A percentile compares a stretch with the other conserved stretches of the same genome.
phyloP scores from a whole-genome alignment of 2,329 filamentous ascomycete genomes.

The Colletotrichum navitas region DNA sequence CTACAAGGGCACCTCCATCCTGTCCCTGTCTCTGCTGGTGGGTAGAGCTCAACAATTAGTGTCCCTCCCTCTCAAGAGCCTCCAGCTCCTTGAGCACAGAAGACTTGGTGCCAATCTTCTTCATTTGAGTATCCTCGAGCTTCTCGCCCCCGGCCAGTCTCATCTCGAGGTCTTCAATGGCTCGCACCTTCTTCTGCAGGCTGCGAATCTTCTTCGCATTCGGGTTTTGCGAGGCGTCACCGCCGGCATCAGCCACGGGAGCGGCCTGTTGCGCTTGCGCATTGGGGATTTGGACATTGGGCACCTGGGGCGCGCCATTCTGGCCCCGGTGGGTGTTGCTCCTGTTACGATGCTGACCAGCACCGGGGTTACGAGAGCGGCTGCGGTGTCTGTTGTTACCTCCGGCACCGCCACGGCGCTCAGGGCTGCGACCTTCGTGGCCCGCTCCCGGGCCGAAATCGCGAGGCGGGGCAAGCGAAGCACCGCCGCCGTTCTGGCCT shows the following conservation, averaged over 20 bases:
- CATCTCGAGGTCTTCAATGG: slow-evolving; percentile 99
- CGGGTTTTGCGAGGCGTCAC: slow-evolving; percentile 69
- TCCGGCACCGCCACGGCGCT: slow-evolving; percentile 67
- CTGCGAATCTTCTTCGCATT: slow-evolving; percentile 95
- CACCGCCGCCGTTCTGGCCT: slow-evolving; percentile 60
- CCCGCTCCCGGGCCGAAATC: slow-evolving; percentile 35
- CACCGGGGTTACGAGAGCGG: slow-evolving; percentile 66
- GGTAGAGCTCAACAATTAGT: slow-evolving; percentile 1
- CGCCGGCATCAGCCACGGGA: slow-evolving; percentile 49
- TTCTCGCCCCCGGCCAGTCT: slow-evolving; percentile 94
- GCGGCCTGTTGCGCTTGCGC: slow-evolving; percentile 46
- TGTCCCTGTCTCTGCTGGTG: background rate
- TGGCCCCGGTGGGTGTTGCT: slow-evolving; percentile 61
- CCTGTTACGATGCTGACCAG: slow-evolving; percentile 62
- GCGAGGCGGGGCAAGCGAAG: slow-evolving; percentile 62
- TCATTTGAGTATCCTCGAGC: slow-evolving; percentile 97
- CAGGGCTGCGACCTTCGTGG: slow-evolving; percentile 72
- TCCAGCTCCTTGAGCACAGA: slow-evolving; percentile 87
- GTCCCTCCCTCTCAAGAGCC: slow-evolving; percentile 55
- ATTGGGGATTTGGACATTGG: slow-evolving; percentile 45
- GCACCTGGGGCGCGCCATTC: slow-evolving; percentile 45
- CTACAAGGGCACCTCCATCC: background rate
- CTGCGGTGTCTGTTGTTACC: slow-evolving; percentile 60
- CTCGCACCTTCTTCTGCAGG: slow-evolving; percentile 95
- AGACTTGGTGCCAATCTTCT: slow-evolving; percentile 94